Evolutionary conservation across 352 stramenopile species (phyloP).

Genomic region (Pythium aphanidermatum): DNA sequence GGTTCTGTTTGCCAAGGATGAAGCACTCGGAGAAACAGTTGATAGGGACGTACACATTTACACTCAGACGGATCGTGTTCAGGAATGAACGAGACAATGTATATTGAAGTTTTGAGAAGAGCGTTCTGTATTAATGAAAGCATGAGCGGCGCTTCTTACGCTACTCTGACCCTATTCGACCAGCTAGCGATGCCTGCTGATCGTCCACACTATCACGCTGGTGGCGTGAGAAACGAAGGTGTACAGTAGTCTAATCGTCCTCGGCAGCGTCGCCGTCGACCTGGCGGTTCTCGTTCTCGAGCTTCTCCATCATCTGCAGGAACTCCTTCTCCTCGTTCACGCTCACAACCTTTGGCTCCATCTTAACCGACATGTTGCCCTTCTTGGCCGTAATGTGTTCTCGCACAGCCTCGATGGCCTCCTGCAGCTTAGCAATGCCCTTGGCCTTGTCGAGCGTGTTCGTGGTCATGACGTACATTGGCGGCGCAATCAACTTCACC

Average conservation of each 20-base stretch:
- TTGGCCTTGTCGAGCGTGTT: conserved; percentile 98
- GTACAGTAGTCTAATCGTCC: conserved; percentile 64
- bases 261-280: conserved; percentile 97
- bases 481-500: conserved; percentile 99
- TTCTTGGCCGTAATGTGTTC: conserved; percentile 94
- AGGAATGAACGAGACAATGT: no score
- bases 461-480: conserved; percentile 99
- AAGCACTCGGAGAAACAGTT: no score
- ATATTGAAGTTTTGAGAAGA: no score
- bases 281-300: conserved; percentile 98
- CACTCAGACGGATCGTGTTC: no score
- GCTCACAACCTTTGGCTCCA: conserved; percentile 98
- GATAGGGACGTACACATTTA: no score
- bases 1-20: no score
- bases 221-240: no score
- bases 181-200: no score
- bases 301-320: conserved; percentile 98
- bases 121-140: no score
- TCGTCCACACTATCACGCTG: no score
- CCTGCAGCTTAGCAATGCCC: conserved; percentile 95
- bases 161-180: no score
- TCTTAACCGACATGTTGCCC: conserved; percentile 95
- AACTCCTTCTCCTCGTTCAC: conserved; percentile 99
- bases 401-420: conserved; percentile 94
- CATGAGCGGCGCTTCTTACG: no score